These are phyloP conservation scores for Serendipita vermifera DNA, from an alignment of 768 basidiomycete genomes.

Conservation along the genomic window DNA sequence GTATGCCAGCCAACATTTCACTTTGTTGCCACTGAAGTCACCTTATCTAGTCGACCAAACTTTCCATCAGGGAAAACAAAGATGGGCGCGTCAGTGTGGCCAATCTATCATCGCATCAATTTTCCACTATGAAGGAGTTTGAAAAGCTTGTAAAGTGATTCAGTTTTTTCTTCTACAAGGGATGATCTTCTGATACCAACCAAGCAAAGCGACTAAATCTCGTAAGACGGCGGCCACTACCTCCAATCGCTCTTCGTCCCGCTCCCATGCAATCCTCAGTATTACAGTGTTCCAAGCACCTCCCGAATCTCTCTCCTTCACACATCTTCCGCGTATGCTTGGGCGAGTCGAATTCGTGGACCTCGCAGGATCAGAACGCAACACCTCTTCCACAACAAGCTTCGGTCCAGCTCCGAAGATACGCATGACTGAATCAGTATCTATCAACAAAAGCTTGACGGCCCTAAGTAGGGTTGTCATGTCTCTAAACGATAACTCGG, in stretches of 20 bases:
- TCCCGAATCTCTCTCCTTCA: neutral
- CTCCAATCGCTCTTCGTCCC: conserved; percentile 71
- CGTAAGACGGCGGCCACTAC: conserved; percentile 81
- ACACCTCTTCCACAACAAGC: conserved; percentile 40
- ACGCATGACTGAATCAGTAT: conserved; percentile 79
- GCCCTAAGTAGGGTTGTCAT: conserved; percentile 81
- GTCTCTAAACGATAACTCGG: conserved; percentile 39
- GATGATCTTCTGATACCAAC: neutral
- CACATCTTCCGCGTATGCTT: conserved; percentile 34
- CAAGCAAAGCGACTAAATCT: conserved; percentile 56
- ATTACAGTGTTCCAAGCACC: conserved; percentile 37
- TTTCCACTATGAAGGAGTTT: conserved; percentile 37
- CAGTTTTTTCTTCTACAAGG: neutral
- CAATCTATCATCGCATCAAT: conserved; percentile 31
- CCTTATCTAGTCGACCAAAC: conserved; percentile 34
- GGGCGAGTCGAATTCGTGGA: conserved; percentile 82
- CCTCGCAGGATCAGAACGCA: conserved; percentile 84
- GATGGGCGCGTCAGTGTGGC: conserved; percentile 42
- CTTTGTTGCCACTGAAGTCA: neutral
- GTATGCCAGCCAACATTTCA: conserved; percentile 28
- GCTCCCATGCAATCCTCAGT: conserved; percentile 78
- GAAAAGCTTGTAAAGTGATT: conserved; percentile 28
- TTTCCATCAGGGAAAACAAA: conserved; percentile 43
- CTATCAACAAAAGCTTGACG: conserved; percentile 82
- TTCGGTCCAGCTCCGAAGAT: conserved; percentile 72